Evolutionary conservation across 2,329 filamentous ascomycete species (phyloP).

Genomic region (Gnomoniopsis sp.): DNA sequence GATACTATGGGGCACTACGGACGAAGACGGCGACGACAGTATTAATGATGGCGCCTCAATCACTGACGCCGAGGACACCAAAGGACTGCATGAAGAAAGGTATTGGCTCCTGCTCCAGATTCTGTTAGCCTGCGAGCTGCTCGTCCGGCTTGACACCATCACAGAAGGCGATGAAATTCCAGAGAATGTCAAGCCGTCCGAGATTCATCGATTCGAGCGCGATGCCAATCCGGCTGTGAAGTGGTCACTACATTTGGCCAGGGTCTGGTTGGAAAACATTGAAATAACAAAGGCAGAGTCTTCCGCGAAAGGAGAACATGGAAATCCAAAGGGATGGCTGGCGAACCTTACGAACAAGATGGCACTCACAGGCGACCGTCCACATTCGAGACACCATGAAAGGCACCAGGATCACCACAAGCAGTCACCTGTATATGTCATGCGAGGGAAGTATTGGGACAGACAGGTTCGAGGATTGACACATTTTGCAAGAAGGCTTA

Average conservation of each 20-base stretch:
- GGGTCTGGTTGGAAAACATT: constrained; percentile 67
- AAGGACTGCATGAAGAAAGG: constrained; percentile 57
- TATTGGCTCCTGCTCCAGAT: constrained; percentile 68
- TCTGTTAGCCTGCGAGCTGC: constrained; percentile 61
- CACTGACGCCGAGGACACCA: constrained; percentile 43
- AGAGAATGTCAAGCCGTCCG: constrained; percentile 49
- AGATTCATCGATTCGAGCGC: constrained; percentile 59
- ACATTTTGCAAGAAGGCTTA: constrained; percentile 60
- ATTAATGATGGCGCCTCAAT: constrained; percentile 51
- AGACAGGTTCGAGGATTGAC: constrained; percentile 60
- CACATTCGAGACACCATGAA: constrained; percentile 30
- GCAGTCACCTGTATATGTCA: constrained; percentile 42
- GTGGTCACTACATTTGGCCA: constrained; percentile 64
- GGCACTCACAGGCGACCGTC: constrained; percentile 36
- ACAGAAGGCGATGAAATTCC: constrained; percentile 58
- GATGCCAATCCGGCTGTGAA: constrained; percentile 60
- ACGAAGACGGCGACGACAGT: constrained; percentile 51
- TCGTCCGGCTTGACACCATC: constrained; percentile 61
- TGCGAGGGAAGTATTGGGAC: constrained; percentile 52
- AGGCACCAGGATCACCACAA: constrained; percentile 33
- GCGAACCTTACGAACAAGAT: constrained; percentile 55
- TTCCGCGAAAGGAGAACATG: constrained; percentile 19
- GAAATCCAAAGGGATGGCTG: constrained; percentile 45
- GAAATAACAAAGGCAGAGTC: constrained; percentile 47
- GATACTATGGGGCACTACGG: constrained; percentile 60